Evolutionary conservation across 495 filamentous ascomycete genomes (phyloP).

Genomic region (Annulohypoxylon stygium): DNA sequence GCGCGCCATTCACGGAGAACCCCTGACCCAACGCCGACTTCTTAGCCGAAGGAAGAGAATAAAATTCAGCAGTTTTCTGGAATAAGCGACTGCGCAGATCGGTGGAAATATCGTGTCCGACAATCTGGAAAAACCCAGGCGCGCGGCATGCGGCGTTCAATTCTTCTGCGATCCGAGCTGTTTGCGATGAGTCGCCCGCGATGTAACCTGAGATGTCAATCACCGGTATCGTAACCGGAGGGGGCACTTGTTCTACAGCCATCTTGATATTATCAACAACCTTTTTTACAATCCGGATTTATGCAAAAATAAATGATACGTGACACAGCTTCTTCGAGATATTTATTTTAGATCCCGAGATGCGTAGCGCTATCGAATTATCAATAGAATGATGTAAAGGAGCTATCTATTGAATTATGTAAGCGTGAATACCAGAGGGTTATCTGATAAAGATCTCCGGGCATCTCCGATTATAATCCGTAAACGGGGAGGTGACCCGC

Average conservation of each 20-base stretch:
- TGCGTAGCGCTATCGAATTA: not conserved
- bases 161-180: slow-evolving; percentile 36
- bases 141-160: slow-evolving; percentile 63
- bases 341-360: not conserved
- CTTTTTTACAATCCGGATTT: not conserved
- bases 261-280: not conserved
- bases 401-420: not conserved
- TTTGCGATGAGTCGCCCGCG: slow-evolving; percentile 25
- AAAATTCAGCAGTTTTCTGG: slow-evolving; percentile 38
- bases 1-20: slow-evolving; percentile 40
- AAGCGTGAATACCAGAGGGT: not conserved
- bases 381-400: not conserved
- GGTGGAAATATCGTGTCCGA: slow-evolving; percentile 57
- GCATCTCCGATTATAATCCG: not conserved
- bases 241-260: slow-evolving; percentile 5
- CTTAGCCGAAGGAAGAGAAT: slow-evolving; percentile 33
- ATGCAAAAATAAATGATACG: not conserved
- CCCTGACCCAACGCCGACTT: slow-evolving; percentile 35
- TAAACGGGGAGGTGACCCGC: no score
- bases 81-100: slow-evolving; percentile 46
- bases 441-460: slow-evolving; percentile 2
- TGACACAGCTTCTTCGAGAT: not conserved
- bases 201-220: slow-evolving; percentile 50
- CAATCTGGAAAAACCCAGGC: slow-evolving; percentile 71
- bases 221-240: slow-evolving; percentile 39